Base-by-base conservation (phyloP, 2,329 filamentous ascomycete species). In the Arthrobotrys sinensis region DNA sequence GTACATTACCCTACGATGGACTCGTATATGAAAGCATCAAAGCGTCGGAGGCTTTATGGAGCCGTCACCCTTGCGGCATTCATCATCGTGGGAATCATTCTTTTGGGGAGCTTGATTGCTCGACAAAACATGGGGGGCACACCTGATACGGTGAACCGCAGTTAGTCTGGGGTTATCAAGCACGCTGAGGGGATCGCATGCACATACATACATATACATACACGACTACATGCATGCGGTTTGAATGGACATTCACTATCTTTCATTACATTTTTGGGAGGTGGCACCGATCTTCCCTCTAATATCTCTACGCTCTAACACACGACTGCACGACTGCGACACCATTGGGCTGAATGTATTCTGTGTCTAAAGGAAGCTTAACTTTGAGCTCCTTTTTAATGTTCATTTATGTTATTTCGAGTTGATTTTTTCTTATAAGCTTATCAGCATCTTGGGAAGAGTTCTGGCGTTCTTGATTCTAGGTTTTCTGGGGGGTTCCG, bases 71-170 rank as follows among this genome's bases (percentile, higher is more conserved):
- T 78, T 21, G 67, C 52, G 4, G 62, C 62, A 11, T 34, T 78
- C n/a, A 71, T 78, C 8, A 64, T 78, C 19, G 53, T 78, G 5
- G 75, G 66, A 19, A 67, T 78, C 16, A 55, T 78, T 14, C 75
- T 78, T 10, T 50, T 78, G 36, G 75, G 75, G 6, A 71, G 60
- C 24, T 36, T 78, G 28, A 71, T 77, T 16, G 73, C 73, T 16
- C 45, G 50, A 24, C 52, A 70, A 57, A 46, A 55, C 32, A 45
- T 53, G 52, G 40, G 50, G 21, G 14, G 43, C 16, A 24, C 50
- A 24, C n/a, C 40, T 7, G 62, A 66, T 32, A 24, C 32, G 12
- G 4, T 16, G 16, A 34, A 50, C 16, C 28, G 32, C 11, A 38
- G 2, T 24, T 66, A 50, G 11, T 24, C 19, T 24, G 10, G 19